Conservation (phyloP, 129 eudicot genomes). For the Flaveria robusta region DNA sequence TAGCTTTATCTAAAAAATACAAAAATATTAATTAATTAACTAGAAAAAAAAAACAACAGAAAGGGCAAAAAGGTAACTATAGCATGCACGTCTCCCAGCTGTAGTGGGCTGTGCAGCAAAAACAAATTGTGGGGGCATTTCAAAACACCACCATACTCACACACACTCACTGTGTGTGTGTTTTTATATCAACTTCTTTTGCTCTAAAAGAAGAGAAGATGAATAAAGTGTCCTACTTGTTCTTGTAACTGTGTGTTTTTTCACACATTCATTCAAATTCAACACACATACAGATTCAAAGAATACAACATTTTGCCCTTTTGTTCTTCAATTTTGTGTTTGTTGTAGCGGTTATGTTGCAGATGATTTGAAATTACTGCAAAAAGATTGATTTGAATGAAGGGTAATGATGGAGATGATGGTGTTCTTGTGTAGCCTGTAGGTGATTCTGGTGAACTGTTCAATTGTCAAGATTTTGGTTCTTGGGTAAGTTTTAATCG, state of each 20-base stretch:
- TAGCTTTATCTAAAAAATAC: constrained; percentile 5
- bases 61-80: constrained; percentile 39
- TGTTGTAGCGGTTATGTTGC: constrained; percentile 19
- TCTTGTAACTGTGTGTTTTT: constrained; percentile 38
- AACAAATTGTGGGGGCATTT: constrained; percentile 47
- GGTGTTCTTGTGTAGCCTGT: constrained; percentile 27
- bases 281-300: background rate
- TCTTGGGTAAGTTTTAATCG: constrained; percentile 26
- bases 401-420: background rate
- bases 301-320: constrained; percentile 25
- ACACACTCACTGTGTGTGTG: constrained; percentile 22
- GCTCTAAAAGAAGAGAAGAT: constrained; percentile 37
- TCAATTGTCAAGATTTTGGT: constrained; percentile 34
- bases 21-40: background rate
- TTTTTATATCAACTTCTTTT: constrained; percentile 31
- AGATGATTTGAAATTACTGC: constrained; percentile 15
- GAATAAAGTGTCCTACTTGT: constrained; percentile 35
- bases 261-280: constrained; percentile 37
- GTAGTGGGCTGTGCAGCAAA: constrained; percentile 47
- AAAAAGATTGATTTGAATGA: constrained; percentile 12
- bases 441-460: constrained; percentile 9
- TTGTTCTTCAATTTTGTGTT: constrained; percentile 36
- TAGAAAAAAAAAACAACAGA: background rate
- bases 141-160: constrained; percentile 32
- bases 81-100: constrained; percentile 43